Evolutionary conservation across 768 basidiomycete species (phyloP), one percentile per base, ranked within the genome.

Genomic region (Auricularia sp.): DNA sequence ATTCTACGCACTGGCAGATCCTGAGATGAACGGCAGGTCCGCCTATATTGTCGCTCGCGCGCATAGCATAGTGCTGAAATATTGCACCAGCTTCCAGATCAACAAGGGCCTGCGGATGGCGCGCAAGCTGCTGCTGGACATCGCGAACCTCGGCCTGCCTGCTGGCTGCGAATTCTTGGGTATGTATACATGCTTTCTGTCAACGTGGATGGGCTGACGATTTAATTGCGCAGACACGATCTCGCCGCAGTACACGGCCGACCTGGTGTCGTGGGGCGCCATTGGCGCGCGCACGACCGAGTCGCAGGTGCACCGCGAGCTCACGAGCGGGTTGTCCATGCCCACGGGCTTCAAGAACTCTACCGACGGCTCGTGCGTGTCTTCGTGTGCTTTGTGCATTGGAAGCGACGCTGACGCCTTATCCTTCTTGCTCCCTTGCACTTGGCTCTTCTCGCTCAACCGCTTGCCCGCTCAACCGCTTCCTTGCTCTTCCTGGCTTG

Each of bases 341-440:
- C 90, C 92, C 2, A 93, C 94, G 3, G 97, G 97, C 7, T 98
- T 99, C 85, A 99, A 99, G 78, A 99, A 99, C 71, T 92, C 92
- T 11, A 98, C 96, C 1, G 97, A 98, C 70, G 97, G 97, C 45
- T 54, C 54, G 54, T 42, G 39, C 39, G 39, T 42, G 29, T 29
- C 29, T 29, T 29, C 29, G 29, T 29, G 29, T 29, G 29, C 29
- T 29, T 29, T 29, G 29, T 29, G 29, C n/a, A n/a, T 29, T 29
- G 29, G 29, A 29, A 29, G 24, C 0, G 29, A 29, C 29, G 2
- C 29, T 29, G 29, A 29, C 29, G 29, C 29, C 29, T 29, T 29
- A 29, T 29, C 2, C 3, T 42, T 42, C 39, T 14, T 42, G 7
- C 39, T 0, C 39, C 39, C 13, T 14, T 42, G 7, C 39, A 29